These are phyloP conservation scores for Fomitopsis palustris DNA, from an alignment of 1,284 basidiomycete genomes.

Conservation along the genomic window DNA sequence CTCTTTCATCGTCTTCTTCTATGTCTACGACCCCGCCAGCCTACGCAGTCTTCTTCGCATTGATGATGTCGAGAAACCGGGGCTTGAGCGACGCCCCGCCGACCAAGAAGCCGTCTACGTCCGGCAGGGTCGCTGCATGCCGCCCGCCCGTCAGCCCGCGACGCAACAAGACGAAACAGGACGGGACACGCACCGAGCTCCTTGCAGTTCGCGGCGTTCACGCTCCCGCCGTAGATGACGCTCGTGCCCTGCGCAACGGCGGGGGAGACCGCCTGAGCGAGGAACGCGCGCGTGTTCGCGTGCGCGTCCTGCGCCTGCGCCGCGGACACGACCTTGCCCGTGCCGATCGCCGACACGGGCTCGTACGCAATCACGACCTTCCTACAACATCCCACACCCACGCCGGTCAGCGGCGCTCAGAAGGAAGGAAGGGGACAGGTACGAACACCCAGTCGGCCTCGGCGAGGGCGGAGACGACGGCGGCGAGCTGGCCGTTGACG, in stretches of 20 bases:
- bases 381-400: no score
- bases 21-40: no score
- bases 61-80: constrained; percentile 93
- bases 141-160: neutral
- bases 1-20: no score
- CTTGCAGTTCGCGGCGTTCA: constrained; percentile 83
- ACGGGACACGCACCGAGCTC: constrained; percentile 68
- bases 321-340: constrained; percentile 91
- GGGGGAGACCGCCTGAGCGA: no score
- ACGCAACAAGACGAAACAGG: no score
- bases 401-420: no score
- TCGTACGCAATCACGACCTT: constrained; percentile 95
- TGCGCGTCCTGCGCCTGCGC: constrained; percentile 94
- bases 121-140: constrained; percentile 61
- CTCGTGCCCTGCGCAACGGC: constrained; percentile 75
- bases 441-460: no score
- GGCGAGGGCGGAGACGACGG: no score
- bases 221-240: constrained; percentile 96
- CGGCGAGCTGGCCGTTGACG: no score
- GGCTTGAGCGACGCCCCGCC: constrained; percentile 98
- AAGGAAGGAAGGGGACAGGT: no score
- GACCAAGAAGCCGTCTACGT: constrained; percentile 99
- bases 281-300: no score
- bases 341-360: constrained; percentile 99
- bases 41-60: constrained; percentile 46